A percentile compares a stretch with the other conserved stretches of the same genome.
Evolutionary conservation across 306 rosid species (phyloP).

Genomic region (Calophaca sinica): DNA sequence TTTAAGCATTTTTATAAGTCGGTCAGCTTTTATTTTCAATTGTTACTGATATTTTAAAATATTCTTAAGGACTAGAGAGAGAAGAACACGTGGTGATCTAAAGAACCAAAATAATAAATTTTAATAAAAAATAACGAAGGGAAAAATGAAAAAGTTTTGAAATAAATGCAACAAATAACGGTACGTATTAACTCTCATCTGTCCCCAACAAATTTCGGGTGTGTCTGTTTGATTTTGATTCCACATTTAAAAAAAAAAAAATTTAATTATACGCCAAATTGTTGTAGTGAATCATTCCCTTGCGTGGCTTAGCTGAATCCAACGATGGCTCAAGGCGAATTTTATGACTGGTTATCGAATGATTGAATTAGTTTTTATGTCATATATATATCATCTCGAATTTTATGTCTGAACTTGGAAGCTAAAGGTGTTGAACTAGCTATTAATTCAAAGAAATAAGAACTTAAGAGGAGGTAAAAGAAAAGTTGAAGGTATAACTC

Average conservation of each 20-base stretch:
- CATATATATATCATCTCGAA: too few relatives aligned
- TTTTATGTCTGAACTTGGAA: too few relatives aligned
- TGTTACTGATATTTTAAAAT: neutral
- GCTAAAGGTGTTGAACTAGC: too few relatives aligned
- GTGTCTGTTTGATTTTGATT: neutral
- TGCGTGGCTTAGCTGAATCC: too few relatives aligned
- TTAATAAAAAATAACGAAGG: neutral
- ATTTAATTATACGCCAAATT: too few relatives aligned
- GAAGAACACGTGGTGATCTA: neutral
- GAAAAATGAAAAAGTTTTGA: neutral
- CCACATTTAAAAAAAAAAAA: neutral
- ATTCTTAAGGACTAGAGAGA: slow-evolving; percentile 3
- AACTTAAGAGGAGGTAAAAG: too few relatives aligned
- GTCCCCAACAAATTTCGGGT: slow-evolving; percentile 47
- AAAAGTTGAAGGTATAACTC: too few relatives aligned
- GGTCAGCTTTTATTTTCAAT: slow-evolving; percentile 26
- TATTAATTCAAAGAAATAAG: too few relatives aligned
- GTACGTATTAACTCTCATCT: slow-evolving; percentile 48
- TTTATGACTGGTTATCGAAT: too few relatives aligned
- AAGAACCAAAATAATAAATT: neutral
- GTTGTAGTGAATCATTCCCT: too few relatives aligned
- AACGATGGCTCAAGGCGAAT: too few relatives aligned
- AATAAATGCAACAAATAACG: slow-evolving; percentile 57
- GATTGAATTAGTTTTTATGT: too few relatives aligned
- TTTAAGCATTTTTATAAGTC: neutral